Evolutionary conservation across 306 rosid species (phyloP), one percentile per base, ranked within the genome.

Genomic region (Cucurbita ficifolia): DNA sequence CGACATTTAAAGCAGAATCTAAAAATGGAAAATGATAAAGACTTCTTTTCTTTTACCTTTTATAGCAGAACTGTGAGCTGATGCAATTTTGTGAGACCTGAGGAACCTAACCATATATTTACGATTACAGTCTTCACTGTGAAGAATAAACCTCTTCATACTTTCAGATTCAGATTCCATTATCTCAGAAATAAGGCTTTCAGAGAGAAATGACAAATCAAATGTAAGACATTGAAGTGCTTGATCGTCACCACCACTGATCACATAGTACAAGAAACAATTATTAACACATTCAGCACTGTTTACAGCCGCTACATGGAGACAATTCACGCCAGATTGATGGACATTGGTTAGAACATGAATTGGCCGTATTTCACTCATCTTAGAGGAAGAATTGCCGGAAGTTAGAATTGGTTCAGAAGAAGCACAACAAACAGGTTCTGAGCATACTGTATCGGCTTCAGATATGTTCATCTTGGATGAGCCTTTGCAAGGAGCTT

Each of bases 211-310:
- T 45, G 85, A 82, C 39, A 89, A 73, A 78, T 88, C 87, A 79
- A 91, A 83, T 53, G 77, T 72, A 42, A 86, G 84, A 83, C 85
- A 85, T 79, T 87, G 78, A 76, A 91, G 88, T 16, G 89, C 94
- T 78, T 94, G 99, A 82, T 94, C 99, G 79, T 94, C 99, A 61
- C 99, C 97, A 61, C 99, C 99, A 75, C 95, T 94, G 39, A 91
- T 62, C 65, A 94, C 50, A 77, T 74, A 82, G 85, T 83, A 94
- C 71, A 78, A 42, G 49, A 60, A 76, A 76, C 81, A 76, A 75
- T 65, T 57, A n/a, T 77, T 79, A 77, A 74, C 55, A 56, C 67
- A 75, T 81, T 57, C 78, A 70, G 62, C 76, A 78, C 77, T 81
- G 69, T 77, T 81, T 61, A 81, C 85, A 83, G 82, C 83, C 29